Evolutionary conservation across 805 yeast genomes (phyloP).

Genomic region (Metschnikowia lochheadii): DNA sequence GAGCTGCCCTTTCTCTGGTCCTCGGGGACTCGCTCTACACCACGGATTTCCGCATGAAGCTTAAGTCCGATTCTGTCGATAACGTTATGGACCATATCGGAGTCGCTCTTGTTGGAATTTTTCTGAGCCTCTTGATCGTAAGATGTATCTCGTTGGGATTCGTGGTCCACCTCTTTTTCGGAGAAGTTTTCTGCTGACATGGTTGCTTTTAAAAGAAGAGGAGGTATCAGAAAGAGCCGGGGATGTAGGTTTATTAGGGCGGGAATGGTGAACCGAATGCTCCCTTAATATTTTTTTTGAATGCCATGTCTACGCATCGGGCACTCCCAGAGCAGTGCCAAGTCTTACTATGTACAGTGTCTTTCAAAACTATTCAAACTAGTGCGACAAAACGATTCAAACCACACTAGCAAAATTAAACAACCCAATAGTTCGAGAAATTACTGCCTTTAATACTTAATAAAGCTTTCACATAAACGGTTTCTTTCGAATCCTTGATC

Average conservation of each 20-base stretch:
- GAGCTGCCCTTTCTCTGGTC: conserved; percentile 16
- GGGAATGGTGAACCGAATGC: background rate
- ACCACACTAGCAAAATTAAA: too few relatives aligned
- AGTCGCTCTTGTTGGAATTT: conserved; percentile 2
- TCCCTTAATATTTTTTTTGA: background rate
- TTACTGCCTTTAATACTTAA: too few relatives aligned
- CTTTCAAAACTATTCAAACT: too few relatives aligned
- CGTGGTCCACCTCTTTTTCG: conserved; percentile 1
- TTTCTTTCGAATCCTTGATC: too few relatives aligned
- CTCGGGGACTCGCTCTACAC: conserved; percentile 28
- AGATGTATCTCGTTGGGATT: background rate
- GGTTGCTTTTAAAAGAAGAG: background rate
- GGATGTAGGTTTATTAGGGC: background rate
- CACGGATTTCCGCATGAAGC: conserved; percentile 28
- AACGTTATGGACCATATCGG: conserved; percentile 12
- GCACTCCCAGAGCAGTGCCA: background rate
- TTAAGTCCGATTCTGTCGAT: conserved; percentile 23
- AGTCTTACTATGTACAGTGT: background rate
- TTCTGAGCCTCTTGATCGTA: background rate
- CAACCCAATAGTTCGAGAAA: too few relatives aligned
- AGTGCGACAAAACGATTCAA: too few relatives aligned
- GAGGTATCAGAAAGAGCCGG: background rate
- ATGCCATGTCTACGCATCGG: background rate
- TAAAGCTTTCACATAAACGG: too few relatives aligned
- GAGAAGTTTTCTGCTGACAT: background rate